Evolutionary conservation across 371 early-diverging fungal genomes (phyloP).

Genomic region (Apophysomyces ossiformis): DNA sequence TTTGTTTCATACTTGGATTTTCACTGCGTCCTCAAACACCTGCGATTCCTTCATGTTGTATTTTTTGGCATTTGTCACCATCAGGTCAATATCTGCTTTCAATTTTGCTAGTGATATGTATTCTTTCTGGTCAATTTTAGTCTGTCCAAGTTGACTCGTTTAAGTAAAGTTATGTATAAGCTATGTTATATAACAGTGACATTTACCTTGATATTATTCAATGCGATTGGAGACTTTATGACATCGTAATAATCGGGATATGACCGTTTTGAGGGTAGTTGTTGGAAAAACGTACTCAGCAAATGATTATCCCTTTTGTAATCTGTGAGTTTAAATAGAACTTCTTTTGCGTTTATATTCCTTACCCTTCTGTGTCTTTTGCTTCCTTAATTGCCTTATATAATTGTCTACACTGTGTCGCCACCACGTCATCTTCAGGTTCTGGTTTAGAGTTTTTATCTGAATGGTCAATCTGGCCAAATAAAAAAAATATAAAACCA

Average conservation of each 20-base stretch:
- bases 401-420: constrained; percentile 25
- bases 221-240: constrained; percentile 84
- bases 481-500: neutral
- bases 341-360: neutral
- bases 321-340: neutral
- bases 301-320: constrained; percentile 53
- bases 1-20: constrained; percentile 53
- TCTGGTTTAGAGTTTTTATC: constrained; percentile 8
- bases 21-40: constrained; percentile 75
- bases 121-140: constrained; percentile 47
- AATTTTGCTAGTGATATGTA: constrained; percentile 66
- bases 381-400: constrained; percentile 34
- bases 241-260: constrained; percentile 93
- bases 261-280: constrained; percentile 74
- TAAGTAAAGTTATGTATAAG: neutral
- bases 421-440: neutral
- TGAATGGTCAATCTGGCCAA: neutral
- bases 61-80: constrained; percentile 80
- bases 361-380: constrained; percentile 48
- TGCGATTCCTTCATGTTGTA: constrained; percentile 82
- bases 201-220: constrained; percentile 66
- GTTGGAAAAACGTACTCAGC: constrained; percentile 70
- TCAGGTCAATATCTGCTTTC: constrained; percentile 67
- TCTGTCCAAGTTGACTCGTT: constrained; percentile 13
- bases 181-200: neutral